These are phyloP conservation scores for Trichoderma erinaceum DNA, from an alignment of 495 filamentous ascomycete genomes.

Conservation along the genomic window DNA sequence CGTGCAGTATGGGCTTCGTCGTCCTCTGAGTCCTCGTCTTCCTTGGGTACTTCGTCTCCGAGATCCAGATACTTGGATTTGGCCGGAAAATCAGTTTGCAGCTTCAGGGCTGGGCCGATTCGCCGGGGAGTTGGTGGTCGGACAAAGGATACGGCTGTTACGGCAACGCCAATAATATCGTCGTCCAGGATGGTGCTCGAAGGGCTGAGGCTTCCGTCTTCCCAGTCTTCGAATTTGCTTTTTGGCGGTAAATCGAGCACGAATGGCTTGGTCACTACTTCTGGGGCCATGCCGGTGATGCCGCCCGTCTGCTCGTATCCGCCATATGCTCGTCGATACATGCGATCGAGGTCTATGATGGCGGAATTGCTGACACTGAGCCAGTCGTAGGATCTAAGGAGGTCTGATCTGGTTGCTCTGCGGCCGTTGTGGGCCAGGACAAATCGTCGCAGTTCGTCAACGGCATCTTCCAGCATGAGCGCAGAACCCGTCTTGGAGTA, in stretches of 20 bases:
- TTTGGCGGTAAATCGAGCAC: slow-evolving; percentile 1
- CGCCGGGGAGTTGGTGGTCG: slow-evolving; percentile 22
- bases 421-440: slow-evolving; percentile 54
- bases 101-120: slow-evolving; percentile 20
- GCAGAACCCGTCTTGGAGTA: slow-evolving; percentile 47
- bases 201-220: not conserved
- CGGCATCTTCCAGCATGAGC: slow-evolving; percentile 48
- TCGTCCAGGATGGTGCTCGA: slow-evolving; percentile 1
- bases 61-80: slow-evolving; percentile 37
- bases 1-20: slow-evolving; percentile 37
- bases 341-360: slow-evolving; percentile 49
- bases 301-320: slow-evolving; percentile 28
- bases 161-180: slow-evolving; percentile 10
- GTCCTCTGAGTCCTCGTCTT: slow-evolving; percentile 21
- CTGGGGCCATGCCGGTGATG: slow-evolving; percentile 24
- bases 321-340: slow-evolving; percentile 53
- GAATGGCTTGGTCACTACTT: not conserved
- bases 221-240: slow-evolving; percentile 16
- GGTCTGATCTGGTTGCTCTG: slow-evolving; percentile 50
- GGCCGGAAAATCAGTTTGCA: slow-evolving; percentile 17
- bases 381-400: slow-evolving; percentile 58
- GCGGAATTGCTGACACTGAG: slow-evolving; percentile 50
- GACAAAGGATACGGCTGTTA: slow-evolving; percentile 22
- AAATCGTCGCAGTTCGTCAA: slow-evolving; percentile 55
- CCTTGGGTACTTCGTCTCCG: slow-evolving; percentile 5